Percentiles rank a stretch among this genome's conserved stretches.
These are phyloP conservation scores for Eucalyptus dawsonii DNA, from an alignment of 345 rosid genomes.

Conservation along the genomic window DNA sequence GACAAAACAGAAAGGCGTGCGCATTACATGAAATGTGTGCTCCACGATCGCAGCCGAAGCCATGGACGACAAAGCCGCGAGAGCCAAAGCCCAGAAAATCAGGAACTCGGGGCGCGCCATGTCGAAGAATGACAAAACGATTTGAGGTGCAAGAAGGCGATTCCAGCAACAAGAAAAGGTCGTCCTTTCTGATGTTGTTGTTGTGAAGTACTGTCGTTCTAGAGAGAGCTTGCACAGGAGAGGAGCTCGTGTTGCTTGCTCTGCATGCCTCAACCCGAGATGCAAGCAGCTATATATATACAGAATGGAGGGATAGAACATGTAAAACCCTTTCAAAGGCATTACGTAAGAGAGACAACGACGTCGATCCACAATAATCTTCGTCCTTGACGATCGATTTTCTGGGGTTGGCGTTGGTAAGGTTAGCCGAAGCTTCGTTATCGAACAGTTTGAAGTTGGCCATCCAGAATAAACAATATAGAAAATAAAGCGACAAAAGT, in stretches of 20 bases:
- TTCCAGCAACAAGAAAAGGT: neutral
- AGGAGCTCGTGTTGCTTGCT: neutral
- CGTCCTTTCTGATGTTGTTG: neutral
- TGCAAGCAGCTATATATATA: neutral
- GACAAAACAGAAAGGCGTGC: neutral
- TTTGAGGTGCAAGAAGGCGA: neutral
- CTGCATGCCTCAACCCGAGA: neutral
- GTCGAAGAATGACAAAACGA: neutral
- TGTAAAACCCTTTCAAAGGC: neutral
- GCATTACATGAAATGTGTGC: constrained; percentile 1
- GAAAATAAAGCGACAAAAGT: neutral
- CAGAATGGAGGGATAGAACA: neutral
- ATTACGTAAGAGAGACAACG: neutral
- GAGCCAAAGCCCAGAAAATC: neutral
- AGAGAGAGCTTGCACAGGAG: neutral
- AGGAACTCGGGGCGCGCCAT: neutral
- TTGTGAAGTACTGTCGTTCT: neutral
- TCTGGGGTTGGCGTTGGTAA: neutral
- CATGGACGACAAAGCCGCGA: neutral
- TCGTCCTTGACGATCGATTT: neutral
- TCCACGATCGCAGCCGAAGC: constrained; percentile 4
- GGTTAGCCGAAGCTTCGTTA: neutral
- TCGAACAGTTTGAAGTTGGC: neutral
- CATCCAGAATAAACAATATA: neutral
- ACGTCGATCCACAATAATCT: neutral